Evolutionary conservation across 2,329 filamentous ascomycete species (phyloP), one percentile per base, ranked within the genome.

Genomic region (Aspergillus brunneoviolaceus): DNA sequence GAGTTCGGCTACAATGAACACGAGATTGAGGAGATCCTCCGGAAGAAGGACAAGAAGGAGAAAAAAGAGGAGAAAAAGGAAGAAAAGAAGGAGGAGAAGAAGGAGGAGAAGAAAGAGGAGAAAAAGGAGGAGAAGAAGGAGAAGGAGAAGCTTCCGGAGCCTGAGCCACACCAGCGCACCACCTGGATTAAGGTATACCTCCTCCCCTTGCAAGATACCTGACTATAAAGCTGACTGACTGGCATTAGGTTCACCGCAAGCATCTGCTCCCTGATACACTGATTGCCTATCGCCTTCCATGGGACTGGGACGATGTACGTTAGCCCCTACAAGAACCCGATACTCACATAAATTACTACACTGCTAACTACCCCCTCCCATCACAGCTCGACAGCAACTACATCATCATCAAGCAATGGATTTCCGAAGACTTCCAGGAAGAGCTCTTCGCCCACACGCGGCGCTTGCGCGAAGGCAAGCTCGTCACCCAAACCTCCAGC

Each of bases 391-490:
- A 92, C 68, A 82, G 85, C 19, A 86, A 89, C 51, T 92, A 86
- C 67, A 80, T 92, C 58, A 75, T 93, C 60, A 89, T 92, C 76
- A 90, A 89, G 75, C 82, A 86, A 58, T 90, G 86, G 85, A 86
- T 92, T 55, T 84, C 85, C 4, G 87, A 91, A 66, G 84, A 85
- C 62, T 85, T 91, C 71, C 89, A 91, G 69, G 84, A 91, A 60
- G 79, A 86, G 59, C 82, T 92, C 52, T 93, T 90, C 83, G 83
- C 85, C 49, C 89, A 92, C 75, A 91, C 89, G 3, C 82, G 82
- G 62, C 78, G 82, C 49, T 72, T 91, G 63, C 86, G 87, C n/a
- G 84, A 87, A 69, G 81, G 80, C 52, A 75, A 74, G 51, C 61
- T 76, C 48, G 61, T 79, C 56, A 65, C 71, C n/a, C 63, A 75